Evolutionary conservation across 208 protist species (phyloP).

Genomic region (Acanthamoeba triangularis): DNA sequence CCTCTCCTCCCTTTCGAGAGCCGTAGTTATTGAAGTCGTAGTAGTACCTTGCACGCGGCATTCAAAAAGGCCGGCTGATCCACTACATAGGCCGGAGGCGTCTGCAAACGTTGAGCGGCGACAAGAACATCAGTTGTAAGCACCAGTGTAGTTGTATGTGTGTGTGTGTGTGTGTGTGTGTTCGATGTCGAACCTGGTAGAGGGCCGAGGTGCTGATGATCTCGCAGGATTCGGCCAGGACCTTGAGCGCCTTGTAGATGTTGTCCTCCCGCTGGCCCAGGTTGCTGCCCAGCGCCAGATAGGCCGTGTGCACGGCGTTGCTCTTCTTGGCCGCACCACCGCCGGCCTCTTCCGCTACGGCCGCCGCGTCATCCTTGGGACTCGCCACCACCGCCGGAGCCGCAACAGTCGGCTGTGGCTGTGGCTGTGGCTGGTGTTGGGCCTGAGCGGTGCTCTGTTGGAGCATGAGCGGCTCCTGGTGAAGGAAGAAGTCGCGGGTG

Average conservation of each 20-base stretch:
- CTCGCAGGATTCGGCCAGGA: conserved; percentile 22
- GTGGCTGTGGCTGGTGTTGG: not conserved
- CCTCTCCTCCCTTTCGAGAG: not conserved
- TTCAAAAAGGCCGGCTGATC: conserved; percentile 82
- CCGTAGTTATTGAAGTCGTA: not conserved
- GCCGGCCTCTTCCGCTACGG: not conserved
- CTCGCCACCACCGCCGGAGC: not conserved
- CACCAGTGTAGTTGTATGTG: not conserved
- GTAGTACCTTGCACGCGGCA: conserved; percentile 73
- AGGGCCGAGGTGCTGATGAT: conserved; percentile 63
- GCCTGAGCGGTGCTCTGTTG: not conserved
- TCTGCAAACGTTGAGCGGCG: conserved; percentile 3
- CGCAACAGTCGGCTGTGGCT: not conserved
- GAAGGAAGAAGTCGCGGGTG: conserved; percentile 77
- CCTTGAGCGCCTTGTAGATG: conserved; percentile 69
- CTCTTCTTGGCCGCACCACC: conserved; percentile 7
- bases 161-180: not conserved
- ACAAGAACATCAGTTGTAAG: not conserved
- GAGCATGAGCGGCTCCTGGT: conserved; percentile 10
- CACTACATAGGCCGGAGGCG: conserved; percentile 73
- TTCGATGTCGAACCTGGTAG: conserved; percentile 8
- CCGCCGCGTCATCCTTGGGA: not conserved
- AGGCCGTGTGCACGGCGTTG: conserved; percentile 22
- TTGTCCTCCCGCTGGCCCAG: conserved; percentile 61
- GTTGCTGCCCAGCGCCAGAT: conserved; percentile 69